phyloP scores from a whole-genome alignment of 2,329 filamentous ascomycete genomes.

The Tolypocladium guangdongense region DNA sequence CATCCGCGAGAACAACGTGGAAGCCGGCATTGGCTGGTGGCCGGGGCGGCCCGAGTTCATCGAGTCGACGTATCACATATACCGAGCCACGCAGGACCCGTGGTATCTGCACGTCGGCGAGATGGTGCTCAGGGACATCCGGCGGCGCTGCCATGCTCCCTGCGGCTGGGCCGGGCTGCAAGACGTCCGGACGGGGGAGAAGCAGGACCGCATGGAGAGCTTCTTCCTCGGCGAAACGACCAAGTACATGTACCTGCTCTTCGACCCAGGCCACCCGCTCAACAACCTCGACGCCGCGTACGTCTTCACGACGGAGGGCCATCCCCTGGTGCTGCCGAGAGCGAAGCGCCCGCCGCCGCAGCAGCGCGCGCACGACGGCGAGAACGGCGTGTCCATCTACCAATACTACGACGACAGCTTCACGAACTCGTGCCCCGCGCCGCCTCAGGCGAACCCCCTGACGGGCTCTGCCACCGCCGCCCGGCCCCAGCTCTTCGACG shows the following conservation, averaged over 20 bases:
- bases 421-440: slow-evolving; percentile 53
- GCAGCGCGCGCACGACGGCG: slow-evolving; percentile 4
- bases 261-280: slow-evolving; percentile 74
- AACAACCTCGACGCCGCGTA: slow-evolving; percentile 79
- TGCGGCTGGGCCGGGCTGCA: slow-evolving; percentile 92
- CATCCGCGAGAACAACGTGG: slow-evolving; percentile 69
- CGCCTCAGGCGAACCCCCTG: slow-evolving; percentile 46
- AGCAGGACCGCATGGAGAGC: slow-evolving; percentile 94
- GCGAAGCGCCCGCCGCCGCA: slow-evolving; percentile 10
- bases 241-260: slow-evolving; percentile 90
- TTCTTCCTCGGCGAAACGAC: slow-evolving; percentile 96
- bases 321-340: slow-evolving; percentile 74
- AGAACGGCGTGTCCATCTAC: slow-evolving; percentile 13
- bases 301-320: slow-evolving; percentile 93
- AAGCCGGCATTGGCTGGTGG: slow-evolving; percentile 87
- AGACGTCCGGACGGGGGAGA: slow-evolving; percentile 71
- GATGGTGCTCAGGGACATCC: slow-evolving; percentile 86
- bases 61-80: slow-evolving; percentile 94
- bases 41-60: slow-evolving; percentile 92
- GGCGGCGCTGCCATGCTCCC: slow-evolving; percentile 74
- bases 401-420: slow-evolving; percentile 32
- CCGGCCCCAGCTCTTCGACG: slow-evolving; percentile 75
- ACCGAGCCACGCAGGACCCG: slow-evolving; percentile 81
- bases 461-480: slow-evolving; percentile 72
- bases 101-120: slow-evolving; percentile 96